These are phyloP conservation scores for Vanderwaltozyma verrucispora DNA, from an alignment of 805 yeast genomes.

Conservation along the genomic window DNA sequence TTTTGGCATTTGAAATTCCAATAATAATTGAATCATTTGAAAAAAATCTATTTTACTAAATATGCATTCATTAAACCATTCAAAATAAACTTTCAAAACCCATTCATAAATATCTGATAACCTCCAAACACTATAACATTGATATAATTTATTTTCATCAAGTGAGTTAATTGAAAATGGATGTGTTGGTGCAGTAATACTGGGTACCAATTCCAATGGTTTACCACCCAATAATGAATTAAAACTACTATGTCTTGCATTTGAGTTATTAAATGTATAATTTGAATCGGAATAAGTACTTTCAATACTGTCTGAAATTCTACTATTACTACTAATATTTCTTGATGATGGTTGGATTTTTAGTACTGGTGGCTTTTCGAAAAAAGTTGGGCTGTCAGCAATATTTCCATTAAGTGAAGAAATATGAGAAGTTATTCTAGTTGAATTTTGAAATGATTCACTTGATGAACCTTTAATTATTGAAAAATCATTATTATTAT, in stretches of 20 bases:
- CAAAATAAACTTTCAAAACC: slow-evolving; percentile 38
- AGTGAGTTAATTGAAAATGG: slow-evolving; percentile 46
- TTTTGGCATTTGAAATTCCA: slow-evolving; percentile 41
- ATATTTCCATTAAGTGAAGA: background rate
- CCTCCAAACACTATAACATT: slow-evolving; percentile 38
- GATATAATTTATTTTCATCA: slow-evolving; percentile 38
- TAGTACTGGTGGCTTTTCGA: slow-evolving; percentile 15
- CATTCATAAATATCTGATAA: slow-evolving; percentile 42
- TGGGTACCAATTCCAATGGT: slow-evolving; percentile 26
- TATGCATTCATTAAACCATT: slow-evolving; percentile 43
- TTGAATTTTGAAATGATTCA: background rate
- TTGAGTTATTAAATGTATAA: slow-evolving; percentile 26
- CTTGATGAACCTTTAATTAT: background rate
- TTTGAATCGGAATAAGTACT: slow-evolving; percentile 27
- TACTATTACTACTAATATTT: slow-evolving; percentile 16
- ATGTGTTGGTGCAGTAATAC: slow-evolving; percentile 38
- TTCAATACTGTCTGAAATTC: slow-evolving; percentile 22
- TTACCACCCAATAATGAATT: slow-evolving; percentile 25
- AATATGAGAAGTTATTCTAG: background rate
- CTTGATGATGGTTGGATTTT: slow-evolving; percentile 8
- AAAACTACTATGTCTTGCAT: slow-evolving; percentile 24
- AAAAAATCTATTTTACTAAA: slow-evolving; percentile 44
- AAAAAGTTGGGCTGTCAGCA: slow-evolving; percentile 4
- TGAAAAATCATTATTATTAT: background rate
- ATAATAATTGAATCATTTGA: slow-evolving; percentile 39